Percentiles rank a stretch among this genome's conserved stretches.
phyloP scores from a whole-genome alignment of 2,329 filamentous ascomycete species.

The Colletotrichum sp. region DNA sequence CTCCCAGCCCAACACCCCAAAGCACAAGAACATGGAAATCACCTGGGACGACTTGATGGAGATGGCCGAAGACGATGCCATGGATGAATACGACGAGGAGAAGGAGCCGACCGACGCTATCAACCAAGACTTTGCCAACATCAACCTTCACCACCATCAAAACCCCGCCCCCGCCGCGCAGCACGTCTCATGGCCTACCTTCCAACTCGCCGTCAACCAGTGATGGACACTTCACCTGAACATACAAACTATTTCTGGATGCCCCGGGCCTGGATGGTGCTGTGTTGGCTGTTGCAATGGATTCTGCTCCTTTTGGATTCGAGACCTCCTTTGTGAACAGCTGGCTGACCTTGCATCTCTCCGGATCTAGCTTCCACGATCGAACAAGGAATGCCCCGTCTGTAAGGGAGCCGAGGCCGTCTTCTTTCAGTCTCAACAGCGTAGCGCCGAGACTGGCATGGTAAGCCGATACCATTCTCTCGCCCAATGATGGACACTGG shows the following conservation, averaged over 20 bases:
- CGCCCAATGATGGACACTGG: not conserved
- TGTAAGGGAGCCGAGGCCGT: constrained; percentile 91
- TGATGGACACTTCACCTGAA: not conserved
- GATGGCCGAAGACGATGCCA: constrained; percentile 34
- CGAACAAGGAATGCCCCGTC: constrained; percentile 82
- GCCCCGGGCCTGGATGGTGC: not conserved
- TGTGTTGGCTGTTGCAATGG: constrained; percentile 18
- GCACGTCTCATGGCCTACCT: constrained; percentile 13
- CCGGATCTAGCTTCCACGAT: constrained; percentile 80
- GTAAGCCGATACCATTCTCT: constrained; percentile 57
- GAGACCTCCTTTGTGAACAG: constrained; percentile 22
- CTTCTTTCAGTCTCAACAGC: constrained; percentile 98
- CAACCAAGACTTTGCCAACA: not conserved
- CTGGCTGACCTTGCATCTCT: constrained; percentile 48
- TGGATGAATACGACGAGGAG: constrained; percentile 44
- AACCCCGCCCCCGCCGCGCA: not conserved
- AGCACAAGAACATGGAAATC: constrained; percentile 5
- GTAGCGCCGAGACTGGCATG: constrained; percentile 97
- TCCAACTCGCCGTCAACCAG: constrained; percentile 12
- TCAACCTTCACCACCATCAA: not conserved
- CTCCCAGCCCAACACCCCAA: not conserved
- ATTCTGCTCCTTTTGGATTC: constrained; percentile 23
- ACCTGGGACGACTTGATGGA: constrained; percentile 20
- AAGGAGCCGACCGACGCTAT: constrained; percentile 20
- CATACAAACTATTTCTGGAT: not conserved